phyloP scores from a whole-genome alignment of 768 basidiomycete genomes.

The Agaricus sinodeliciosus region DNA sequence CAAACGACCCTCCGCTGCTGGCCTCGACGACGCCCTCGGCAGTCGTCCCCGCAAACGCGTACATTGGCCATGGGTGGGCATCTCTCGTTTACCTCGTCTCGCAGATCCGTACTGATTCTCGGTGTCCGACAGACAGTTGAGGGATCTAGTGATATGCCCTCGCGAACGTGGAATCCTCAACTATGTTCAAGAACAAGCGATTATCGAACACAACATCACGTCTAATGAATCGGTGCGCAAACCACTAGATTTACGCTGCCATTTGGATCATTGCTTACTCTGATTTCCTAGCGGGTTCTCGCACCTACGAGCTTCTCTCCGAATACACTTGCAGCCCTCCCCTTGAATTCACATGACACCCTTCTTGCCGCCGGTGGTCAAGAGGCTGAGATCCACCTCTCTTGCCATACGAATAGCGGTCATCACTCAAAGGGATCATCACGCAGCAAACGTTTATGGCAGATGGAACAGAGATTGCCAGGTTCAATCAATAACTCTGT shows the following conservation, averaged over 20 bases:
- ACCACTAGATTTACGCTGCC: constrained; percentile 2
- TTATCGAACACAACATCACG: constrained; percentile 57
- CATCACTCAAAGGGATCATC: not conserved
- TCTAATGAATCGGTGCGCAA: constrained; percentile 38
- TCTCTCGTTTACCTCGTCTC: constrained; percentile 9
- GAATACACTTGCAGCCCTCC: constrained; percentile 48
- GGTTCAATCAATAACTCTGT: constrained; percentile 18
- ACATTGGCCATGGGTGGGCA: constrained; percentile 60
- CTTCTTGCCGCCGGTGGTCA: constrained; percentile 60
- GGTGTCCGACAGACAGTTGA: constrained; percentile 49
- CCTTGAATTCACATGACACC: constrained; percentile 36
- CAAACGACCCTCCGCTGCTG: constrained; percentile 38
- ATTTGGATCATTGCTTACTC: constrained; percentile 11
- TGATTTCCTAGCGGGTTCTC: constrained; percentile 28
- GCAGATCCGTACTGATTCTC: not conserved
- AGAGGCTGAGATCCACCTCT: constrained; percentile 60
- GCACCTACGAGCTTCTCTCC: constrained; percentile 44
- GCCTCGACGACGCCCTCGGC: constrained; percentile 35
- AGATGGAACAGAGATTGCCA: constrained; percentile 11
- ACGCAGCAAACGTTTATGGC: constrained; percentile 12
- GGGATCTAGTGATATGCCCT: constrained; percentile 75
- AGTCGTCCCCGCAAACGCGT: constrained; percentile 35
- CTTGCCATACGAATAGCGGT: constrained; percentile 18
- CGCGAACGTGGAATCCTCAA: constrained; percentile 57
- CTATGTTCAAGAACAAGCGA: constrained; percentile 46